phyloP scores from a whole-genome alignment of 148 eudicot species.

The Drosera capensis region DNA sequence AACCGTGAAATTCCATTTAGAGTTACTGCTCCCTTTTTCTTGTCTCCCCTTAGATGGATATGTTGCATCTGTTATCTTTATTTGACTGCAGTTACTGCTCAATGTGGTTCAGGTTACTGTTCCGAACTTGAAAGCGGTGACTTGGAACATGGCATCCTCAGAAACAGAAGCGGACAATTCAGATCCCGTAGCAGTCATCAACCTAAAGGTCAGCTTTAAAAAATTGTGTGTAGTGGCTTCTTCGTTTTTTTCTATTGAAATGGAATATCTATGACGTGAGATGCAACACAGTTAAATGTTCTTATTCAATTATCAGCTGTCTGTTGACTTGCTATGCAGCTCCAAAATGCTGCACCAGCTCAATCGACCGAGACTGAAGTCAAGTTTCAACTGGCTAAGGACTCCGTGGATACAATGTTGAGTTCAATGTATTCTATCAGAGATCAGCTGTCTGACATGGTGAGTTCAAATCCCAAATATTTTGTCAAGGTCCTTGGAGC shows the following conservation, averaged over 20 bases:
- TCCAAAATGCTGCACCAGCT: neutral
- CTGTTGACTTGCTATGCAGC: neutral
- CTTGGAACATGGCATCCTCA: neutral
- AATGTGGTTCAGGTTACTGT: neutral
- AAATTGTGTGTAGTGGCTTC: neutral
- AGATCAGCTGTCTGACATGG: conserved; percentile 1
- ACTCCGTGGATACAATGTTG: neutral
- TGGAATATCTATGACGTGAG: neutral
- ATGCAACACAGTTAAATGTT: neutral
- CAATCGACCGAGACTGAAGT: neutral
- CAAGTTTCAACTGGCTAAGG: neutral
- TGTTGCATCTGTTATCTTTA: neutral
- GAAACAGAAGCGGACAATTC: neutral
- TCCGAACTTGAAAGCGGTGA: neutral
- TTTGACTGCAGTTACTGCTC: neutral
- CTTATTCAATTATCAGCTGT: neutral
- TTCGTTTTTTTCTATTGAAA: neutral
- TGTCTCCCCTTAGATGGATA: neutral
- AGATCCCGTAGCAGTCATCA: neutral
- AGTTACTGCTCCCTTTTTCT: neutral
- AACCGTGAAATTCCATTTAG: neutral
- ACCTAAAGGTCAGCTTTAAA: neutral
- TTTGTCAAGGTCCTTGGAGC: too few species aligned
- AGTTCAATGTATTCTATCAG: neutral
- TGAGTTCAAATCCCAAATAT: too few species aligned